Evolutionary conservation across 2,329 filamentous ascomycete species (phyloP).

Genomic region (Aureobasidium sp.): DNA sequence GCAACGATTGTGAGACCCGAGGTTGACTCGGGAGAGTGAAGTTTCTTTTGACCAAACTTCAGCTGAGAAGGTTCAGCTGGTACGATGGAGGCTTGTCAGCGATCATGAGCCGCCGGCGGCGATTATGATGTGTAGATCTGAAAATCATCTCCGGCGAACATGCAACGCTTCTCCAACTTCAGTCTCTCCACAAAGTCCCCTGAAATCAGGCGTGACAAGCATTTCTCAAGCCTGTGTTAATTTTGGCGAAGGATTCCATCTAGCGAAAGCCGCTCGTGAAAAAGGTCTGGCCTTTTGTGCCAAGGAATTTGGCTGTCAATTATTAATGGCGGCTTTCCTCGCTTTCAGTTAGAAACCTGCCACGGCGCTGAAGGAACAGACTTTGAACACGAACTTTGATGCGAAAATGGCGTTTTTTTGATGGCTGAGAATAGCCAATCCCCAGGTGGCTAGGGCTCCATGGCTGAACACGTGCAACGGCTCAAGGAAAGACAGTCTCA

Average conservation of each 20-base stretch:
- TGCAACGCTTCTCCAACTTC: not conserved
- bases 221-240: not conserved
- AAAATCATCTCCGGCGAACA: not conserved
- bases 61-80: not conserved
- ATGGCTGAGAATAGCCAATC: slow-evolving; percentile 1
- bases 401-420: not conserved
- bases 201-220: not conserved
- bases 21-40: slow-evolving; percentile 1
- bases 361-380: not conserved
- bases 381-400: not conserved
- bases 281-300: not conserved
- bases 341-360: not conserved
- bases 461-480: slow-evolving; percentile 1
- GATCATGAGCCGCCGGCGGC: not conserved
- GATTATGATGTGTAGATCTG: not conserved
- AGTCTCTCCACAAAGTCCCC: not conserved
- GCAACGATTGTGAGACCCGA: not conserved
- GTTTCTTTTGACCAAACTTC: not conserved
- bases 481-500: not conserved
- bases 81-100: not conserved
- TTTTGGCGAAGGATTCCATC: not conserved
- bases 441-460: not conserved
- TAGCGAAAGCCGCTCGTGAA: not conserved
- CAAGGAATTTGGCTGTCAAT: not conserved
- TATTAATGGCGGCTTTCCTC: not conserved